Evolutionary conservation across 2,329 filamentous ascomycete species (phyloP), one percentile per base, ranked within the genome.

Genomic region (Cladosporium austrohemisphaericum): DNA sequence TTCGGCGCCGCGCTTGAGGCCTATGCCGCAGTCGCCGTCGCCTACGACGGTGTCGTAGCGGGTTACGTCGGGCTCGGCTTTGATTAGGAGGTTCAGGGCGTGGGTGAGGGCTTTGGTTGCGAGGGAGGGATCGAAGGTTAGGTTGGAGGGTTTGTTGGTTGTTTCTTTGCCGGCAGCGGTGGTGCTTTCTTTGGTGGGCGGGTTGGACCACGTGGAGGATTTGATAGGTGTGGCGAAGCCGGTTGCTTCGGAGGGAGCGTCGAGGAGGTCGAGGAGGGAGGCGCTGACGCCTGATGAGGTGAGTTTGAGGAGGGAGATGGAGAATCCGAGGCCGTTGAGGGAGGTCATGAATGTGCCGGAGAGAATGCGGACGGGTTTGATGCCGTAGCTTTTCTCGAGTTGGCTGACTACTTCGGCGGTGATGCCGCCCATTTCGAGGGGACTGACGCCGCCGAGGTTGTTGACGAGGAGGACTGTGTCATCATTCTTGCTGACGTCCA

Each of bases 11-110:
- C 89, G 83, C 72, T 88, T 89, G 53, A 95, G 74, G 4, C 88
- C 88, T 51, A 89, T 87, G 8, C 90, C 90, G 62, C 90, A 95
- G 68, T 95, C 90, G 38, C 90, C 90, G 63, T 95, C 90, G 33
- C 90, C 90, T 19, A 95, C 88, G 10, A 93, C 81, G 0, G 88
- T 94, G 62, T 87, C 84, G 62, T 78, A 87, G 48, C 72, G 77
- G 9, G 84, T 87, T 48, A 87, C 73, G 33, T 83, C 76, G 7
- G 81, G 76, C 60, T 88, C 84, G 1, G 76, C 84, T 0, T 72
- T 75, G 54, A 88, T 77, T 11, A 90, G 71, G 28, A 73, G 74
- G 41, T 85, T 70, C 13, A 89, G 71, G 14, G 74, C 84, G 25
- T 71, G 69, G 32, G 68, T 72, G 32, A 85, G 71, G 19, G 73